Percentiles rank a stretch among this genome's conserved stretches.
Evolutionary conservation across 441 rosid species (phyloP).

Genomic region (Jatropha multifida): DNA sequence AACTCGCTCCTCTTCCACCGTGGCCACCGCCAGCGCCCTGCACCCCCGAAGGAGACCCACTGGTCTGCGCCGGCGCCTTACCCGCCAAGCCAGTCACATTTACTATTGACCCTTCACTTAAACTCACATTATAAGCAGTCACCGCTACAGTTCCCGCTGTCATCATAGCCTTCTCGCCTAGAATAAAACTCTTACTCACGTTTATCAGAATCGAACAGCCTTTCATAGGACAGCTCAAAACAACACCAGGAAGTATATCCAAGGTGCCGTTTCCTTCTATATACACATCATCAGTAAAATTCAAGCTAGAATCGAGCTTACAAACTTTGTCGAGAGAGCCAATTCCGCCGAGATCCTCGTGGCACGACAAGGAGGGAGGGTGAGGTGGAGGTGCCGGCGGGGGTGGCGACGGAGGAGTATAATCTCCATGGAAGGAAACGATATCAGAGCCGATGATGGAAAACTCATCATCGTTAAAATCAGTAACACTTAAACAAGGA

Average conservation of each 20-base stretch:
- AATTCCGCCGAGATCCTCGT: constrained; percentile 50
- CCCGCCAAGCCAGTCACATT: constrained; percentile 67
- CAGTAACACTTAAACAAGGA: constrained; percentile 3
- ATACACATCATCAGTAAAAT: constrained; percentile 46
- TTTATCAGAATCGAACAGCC: constrained; percentile 57
- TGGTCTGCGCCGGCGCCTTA: constrained; percentile 62
- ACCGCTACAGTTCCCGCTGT: constrained; percentile 49
- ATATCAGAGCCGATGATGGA: constrained; percentile 19
- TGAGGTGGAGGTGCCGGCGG: constrained; percentile 28
- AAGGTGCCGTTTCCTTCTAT: constrained; percentile 58
- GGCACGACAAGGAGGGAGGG: constrained; percentile 44
- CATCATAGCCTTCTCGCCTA: constrained; percentile 37
- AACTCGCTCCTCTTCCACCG: constrained; percentile 76
- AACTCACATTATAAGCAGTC: constrained; percentile 43
- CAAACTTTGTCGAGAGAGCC: constrained; percentile 64
- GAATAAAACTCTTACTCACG: constrained; percentile 44
- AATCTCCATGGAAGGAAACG: constrained; percentile 27
- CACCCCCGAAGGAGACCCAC: constrained; percentile 63
- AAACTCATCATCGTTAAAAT: constrained; percentile 19
- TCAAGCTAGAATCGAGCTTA: constrained; percentile 44
- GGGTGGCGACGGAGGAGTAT: constrained; percentile 32
- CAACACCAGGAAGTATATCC: constrained; percentile 42
- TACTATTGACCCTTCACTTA: constrained; percentile 43
- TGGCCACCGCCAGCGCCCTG: constrained; percentile 76
- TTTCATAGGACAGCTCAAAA: constrained; percentile 39